These are phyloP conservation scores for Warburgia ugandensis DNA, from an alignment of 164 flowering plant genomes.

Conservation along the genomic window DNA sequence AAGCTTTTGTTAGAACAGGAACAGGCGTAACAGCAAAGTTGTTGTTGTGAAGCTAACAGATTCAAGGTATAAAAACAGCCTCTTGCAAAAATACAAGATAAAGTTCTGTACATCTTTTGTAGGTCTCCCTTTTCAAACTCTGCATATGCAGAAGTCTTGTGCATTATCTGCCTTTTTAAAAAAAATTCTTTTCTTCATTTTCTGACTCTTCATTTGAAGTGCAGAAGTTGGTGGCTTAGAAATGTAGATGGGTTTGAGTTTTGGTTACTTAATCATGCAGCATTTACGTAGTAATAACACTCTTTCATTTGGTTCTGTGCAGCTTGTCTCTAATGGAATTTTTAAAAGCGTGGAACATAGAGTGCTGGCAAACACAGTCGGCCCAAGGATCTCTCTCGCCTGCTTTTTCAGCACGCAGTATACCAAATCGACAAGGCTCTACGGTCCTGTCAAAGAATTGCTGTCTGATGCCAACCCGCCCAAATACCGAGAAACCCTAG, in stretches of 20 bases:
- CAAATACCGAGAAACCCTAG: slow-evolving; percentile 13
- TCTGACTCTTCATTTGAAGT: not conserved
- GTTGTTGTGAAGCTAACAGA: too few species aligned
- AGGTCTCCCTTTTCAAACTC: too few species aligned
- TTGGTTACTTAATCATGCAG: not conserved
- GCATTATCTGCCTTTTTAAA: too few species aligned
- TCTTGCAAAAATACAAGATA: too few species aligned
- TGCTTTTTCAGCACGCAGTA: slow-evolving; percentile 18
- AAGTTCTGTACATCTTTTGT: too few species aligned
- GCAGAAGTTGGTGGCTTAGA: not conserved
- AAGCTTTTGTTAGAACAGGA: not conserved
- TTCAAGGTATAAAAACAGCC: too few species aligned
- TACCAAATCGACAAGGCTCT: not conserved
- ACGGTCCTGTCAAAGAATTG: slow-evolving; percentile 37
- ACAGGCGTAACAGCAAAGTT: too few species aligned
- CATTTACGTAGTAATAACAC: not conserved
- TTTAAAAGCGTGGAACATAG: slow-evolving; percentile 26
- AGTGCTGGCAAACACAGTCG: slow-evolving; percentile 17
- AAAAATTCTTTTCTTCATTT: not conserved
- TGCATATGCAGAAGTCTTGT: too few species aligned
- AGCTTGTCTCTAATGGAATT: slow-evolving; percentile 26
- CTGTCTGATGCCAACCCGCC: slow-evolving; percentile 26
- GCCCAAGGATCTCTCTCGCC: slow-evolving; percentile 30
- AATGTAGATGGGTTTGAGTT: not conserved
- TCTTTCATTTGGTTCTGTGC: slow-evolving; percentile 3